Conservation (phyloP, 2,329 filamentous ascomycete genomes). For the Stachybotrys echinatus region DNA sequence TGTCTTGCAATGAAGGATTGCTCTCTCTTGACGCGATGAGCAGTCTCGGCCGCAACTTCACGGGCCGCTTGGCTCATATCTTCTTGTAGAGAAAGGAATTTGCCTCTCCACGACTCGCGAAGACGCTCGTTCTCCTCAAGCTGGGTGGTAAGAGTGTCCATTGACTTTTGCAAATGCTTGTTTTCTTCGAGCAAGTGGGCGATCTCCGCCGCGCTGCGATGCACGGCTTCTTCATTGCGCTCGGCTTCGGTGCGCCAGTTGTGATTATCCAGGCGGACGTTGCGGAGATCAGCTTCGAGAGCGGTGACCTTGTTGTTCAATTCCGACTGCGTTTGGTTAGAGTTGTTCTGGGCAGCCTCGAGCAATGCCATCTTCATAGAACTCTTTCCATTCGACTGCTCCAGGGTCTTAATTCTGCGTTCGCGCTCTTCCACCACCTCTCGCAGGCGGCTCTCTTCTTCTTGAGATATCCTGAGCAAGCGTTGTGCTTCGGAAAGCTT, state of each 20-base stretch:
- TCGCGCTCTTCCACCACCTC: slow-evolving; percentile 65
- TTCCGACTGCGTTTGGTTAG: slow-evolving; percentile 49
- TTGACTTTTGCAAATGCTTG: slow-evolving; percentile 67
- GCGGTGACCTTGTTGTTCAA: slow-evolving; percentile 49
- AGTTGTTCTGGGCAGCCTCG: slow-evolving; percentile 59
- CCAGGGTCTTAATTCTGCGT: slow-evolving; percentile 55
- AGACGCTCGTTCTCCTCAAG: slow-evolving; percentile 82
- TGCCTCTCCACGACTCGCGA: slow-evolving; percentile 76
- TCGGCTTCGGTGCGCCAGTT: slow-evolving; percentile 60
- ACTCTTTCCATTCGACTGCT: slow-evolving; percentile 49
- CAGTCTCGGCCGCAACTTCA: slow-evolving; percentile 79
- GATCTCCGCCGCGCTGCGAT: slow-evolving; percentile 44
- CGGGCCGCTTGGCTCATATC: slow-evolving; percentile 77
- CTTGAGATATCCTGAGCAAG: slow-evolving; percentile 62
- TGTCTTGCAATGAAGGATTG: slow-evolving; percentile 73
- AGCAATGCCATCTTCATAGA: slow-evolving; percentile 61
- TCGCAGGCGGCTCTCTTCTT: slow-evolving; percentile 65
- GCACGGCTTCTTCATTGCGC: slow-evolving; percentile 46
- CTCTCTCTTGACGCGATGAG: slow-evolving; percentile 71
- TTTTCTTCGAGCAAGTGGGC: slow-evolving; percentile 51
- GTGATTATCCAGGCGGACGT: slow-evolving; percentile 51
- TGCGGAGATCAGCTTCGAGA: slow-evolving; percentile 50
- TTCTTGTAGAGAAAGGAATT: slow-evolving; percentile 79
- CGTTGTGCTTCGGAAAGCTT: slow-evolving; percentile 67
- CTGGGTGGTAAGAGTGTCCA: slow-evolving; percentile 70